Conservation (phyloP, 2,329 filamentous ascomycete genomes). For the Aureobasidium mangrovei region DNA sequence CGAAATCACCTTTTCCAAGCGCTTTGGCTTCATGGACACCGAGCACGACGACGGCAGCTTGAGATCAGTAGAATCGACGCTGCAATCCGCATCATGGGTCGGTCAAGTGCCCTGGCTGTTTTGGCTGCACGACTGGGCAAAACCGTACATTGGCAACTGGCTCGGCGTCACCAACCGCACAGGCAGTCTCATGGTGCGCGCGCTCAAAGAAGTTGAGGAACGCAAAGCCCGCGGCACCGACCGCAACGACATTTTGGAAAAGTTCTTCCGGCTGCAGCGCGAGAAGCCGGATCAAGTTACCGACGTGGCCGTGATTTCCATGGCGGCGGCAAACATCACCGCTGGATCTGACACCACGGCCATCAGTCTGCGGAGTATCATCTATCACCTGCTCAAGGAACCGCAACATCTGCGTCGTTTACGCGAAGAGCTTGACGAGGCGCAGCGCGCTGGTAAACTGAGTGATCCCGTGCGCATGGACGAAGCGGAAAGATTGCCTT, state of each 20-base stretch:
- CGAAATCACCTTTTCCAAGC: constrained; percentile 31
- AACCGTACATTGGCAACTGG: constrained; percentile 5
- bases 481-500: constrained; percentile 23
- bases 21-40: constrained; percentile 30
- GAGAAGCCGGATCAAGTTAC: constrained; percentile 13
- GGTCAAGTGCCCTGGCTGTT: constrained; percentile 32
- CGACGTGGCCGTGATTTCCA: constrained; percentile 18
- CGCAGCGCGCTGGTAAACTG: neutral
- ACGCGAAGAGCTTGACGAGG: constrained; percentile 10
- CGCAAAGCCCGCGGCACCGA: constrained; percentile 1
- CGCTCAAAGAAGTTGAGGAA: constrained; percentile 7
- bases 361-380: constrained; percentile 24
- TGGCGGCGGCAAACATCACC: constrained; percentile 19
- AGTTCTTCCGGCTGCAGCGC: constrained; percentile 10
- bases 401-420: constrained; percentile 22
- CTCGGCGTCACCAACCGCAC: constrained; percentile 5
- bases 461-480: constrained; percentile 18
- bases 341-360: constrained; percentile 30
- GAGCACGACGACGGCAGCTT: constrained; percentile 29
- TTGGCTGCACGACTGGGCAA: constrained; percentile 17
- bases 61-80: constrained; percentile 24
- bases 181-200: constrained; percentile 1
- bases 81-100: constrained; percentile 29
- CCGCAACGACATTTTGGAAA: constrained; percentile 8
- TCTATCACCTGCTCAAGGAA: constrained; percentile 27